Percentiles rank a stretch among this genome's conserved stretches.
Conservation (phyloP, 2,329 filamentous ascomycete genomes). For the Talaromyces islandicus region DNA sequence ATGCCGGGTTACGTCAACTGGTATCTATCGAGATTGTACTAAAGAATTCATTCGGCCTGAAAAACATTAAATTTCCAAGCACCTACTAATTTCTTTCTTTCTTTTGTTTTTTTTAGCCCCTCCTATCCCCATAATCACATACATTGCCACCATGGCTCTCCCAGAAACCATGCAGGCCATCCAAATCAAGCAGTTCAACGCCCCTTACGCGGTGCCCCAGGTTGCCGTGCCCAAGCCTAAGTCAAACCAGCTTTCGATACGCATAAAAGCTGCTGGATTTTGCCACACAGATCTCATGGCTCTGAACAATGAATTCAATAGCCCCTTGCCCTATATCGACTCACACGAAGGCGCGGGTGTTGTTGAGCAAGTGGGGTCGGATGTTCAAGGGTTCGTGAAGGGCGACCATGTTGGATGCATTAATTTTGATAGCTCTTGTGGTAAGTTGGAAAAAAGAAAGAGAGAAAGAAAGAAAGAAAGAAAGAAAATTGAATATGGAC, state of each 20-base stretch:
- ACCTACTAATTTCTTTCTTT: too few relatives aligned
- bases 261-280: conserved; percentile 54
- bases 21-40: background rate
- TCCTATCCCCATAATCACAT: too few relatives aligned
- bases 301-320: conserved; percentile 42
- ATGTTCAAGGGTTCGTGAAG: conserved; percentile 37
- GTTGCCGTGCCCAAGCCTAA: conserved; percentile 45
- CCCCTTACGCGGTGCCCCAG: conserved; percentile 49
- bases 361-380: conserved; percentile 42
- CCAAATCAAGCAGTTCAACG: conserved; percentile 30
- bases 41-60: background rate
- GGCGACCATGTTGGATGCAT: conserved; percentile 55
- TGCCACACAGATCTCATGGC: conserved; percentile 61
- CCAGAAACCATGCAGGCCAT: conserved; percentile 10
- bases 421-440: conserved; percentile 49
- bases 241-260: conserved; percentile 53
- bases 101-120: too few relatives aligned
- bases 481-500: too few relatives aligned
- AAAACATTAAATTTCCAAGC: background rate
- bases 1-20: background rate
- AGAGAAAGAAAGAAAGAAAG: too few relatives aligned
- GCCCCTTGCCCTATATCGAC: conserved; percentile 46
- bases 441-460: too few relatives aligned
- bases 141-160: background rate
- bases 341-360: conserved; percentile 56